phyloP scores from a whole-genome alignment of 78 protist genomes.

The Anaeramoeba flamelloides region DNA sequence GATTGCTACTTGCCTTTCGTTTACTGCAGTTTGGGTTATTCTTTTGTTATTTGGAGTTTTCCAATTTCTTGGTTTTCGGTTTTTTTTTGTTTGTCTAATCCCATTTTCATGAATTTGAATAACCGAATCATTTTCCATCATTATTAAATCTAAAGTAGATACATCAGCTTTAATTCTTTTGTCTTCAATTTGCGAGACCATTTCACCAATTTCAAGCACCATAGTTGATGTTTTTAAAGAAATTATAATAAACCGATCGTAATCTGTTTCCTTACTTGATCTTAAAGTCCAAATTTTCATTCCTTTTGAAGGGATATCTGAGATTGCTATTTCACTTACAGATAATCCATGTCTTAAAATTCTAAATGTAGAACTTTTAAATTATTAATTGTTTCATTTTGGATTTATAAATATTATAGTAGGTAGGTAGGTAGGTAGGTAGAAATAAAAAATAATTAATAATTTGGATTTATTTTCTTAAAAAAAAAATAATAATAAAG shows the following conservation, averaged over 20 bases:
- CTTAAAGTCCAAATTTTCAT: not conserved
- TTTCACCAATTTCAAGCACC: not conserved
- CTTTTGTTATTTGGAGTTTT: not conserved
- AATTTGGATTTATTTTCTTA: no score
- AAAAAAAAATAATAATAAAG: no score
- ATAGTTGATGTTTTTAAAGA: not conserved
- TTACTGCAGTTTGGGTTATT: not conserved
- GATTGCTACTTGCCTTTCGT: not conserved
- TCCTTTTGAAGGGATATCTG: no score
- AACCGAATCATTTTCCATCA: not conserved
- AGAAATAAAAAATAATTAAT: no score
- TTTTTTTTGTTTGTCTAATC: not conserved
- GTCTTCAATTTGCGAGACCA: not conserved
- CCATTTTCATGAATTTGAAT: not conserved
- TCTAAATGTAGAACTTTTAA: conserved; percentile 49
- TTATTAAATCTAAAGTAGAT: not conserved
- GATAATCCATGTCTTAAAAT: conserved; percentile 72
- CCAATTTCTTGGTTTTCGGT: not conserved
- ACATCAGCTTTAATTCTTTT: not conserved
- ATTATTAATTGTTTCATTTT: no score
- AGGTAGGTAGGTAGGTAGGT: no score
- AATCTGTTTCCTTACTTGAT: not conserved
- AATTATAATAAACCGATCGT: not conserved
- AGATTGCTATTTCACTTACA: conserved; percentile 40
- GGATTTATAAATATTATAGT: no score